Base-by-base conservation (phyloP, 352 stramenopile species). In the Globisporangium irregulare region DNA sequence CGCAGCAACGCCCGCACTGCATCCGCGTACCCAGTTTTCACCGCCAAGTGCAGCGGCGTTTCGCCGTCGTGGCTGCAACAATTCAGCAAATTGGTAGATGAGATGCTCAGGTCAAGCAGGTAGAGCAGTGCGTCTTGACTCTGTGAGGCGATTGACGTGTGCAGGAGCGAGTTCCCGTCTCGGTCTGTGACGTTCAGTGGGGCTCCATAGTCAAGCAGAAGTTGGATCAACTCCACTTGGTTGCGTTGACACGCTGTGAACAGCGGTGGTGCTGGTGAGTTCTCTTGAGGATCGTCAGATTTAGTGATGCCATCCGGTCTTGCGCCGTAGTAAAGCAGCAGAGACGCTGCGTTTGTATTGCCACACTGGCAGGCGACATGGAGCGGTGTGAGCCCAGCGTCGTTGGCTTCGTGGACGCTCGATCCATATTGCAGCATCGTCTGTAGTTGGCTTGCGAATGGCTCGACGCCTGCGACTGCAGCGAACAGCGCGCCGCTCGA, bases 31-130 rank as follows among this genome's bases (percentile, higher is more conserved):
- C 82, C 79, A 27, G 77, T 65, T 25, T 81, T 78, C 8, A 82
- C 78, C 12, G 92, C 90, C 73, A 97, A 89, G 53, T 98, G 94
- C 25, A 97, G 77, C 20, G 94, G 80, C 1, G 91, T 98, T 54
- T 98, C 88, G 20, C 91, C 88, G 65, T 91, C 80, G 5, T 84
- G 83, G 70, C 98, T 98, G 46, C 93, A 75, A 55, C 91, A 75
- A 56, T 97, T 95, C n/a, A 95, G 67, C 43, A 98, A 85, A 0
- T 22, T 81, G 78, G 34, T 79, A 66, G 46, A 59, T 36, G 18
- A 32, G 8, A 25, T 29, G 9, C 34, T 14, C 53, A 59, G 51
- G 25, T 79, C 73, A 14, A 98, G 63, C n/a, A 98, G 71, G 38
- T 89, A 73, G 67, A 86, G 79, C 6, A 92, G 76, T 46, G 97